A percentile compares a stretch with the other conserved stretches of the same genome.
Evolutionary conservation across 2,329 filamentous ascomycete genomes (phyloP).

Genomic region (Fusarium sulawesiense): DNA sequence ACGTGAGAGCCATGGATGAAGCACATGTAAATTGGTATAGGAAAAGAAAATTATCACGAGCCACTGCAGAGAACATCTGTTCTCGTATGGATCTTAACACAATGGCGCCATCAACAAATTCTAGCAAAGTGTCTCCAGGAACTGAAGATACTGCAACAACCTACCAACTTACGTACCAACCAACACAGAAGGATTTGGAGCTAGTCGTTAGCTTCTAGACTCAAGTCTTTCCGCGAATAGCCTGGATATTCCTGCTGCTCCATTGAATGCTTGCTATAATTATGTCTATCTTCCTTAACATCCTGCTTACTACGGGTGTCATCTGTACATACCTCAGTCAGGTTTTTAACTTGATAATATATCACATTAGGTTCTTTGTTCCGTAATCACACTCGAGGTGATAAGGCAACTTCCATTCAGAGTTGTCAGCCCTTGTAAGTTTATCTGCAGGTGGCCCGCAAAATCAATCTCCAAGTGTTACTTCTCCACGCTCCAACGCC

Average conservation of each 20-base stretch:
- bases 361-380: not conserved
- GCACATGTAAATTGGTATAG: not conserved
- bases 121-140: not conserved
- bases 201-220: constrained; percentile 9
- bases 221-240: not conserved
- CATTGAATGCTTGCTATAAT: not conserved
- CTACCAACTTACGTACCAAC: not conserved
- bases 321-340: not conserved
- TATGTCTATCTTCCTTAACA: not conserved
- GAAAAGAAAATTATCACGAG: not conserved
- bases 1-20: not conserved
- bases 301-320: not conserved
- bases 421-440: constrained; percentile 8
- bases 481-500: constrained; percentile 38
- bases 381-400: not conserved
- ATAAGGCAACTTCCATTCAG: not conserved
- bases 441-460: constrained; percentile 26
- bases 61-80: not conserved
- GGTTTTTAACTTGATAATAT: not conserved
- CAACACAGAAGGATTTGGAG: not conserved
- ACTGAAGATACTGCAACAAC: constrained; percentile 2
- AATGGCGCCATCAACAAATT: constrained; percentile 4
- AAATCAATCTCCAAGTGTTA: constrained; percentile 27
- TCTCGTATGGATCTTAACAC: not conserved
- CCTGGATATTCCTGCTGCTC: constrained; percentile 3